Percentiles rank a stretch among this genome's conserved stretches.
Evolutionary conservation across 176 grass and related monocot species (phyloP).

Genomic region (Miscanthus lutarioriparius): DNA sequence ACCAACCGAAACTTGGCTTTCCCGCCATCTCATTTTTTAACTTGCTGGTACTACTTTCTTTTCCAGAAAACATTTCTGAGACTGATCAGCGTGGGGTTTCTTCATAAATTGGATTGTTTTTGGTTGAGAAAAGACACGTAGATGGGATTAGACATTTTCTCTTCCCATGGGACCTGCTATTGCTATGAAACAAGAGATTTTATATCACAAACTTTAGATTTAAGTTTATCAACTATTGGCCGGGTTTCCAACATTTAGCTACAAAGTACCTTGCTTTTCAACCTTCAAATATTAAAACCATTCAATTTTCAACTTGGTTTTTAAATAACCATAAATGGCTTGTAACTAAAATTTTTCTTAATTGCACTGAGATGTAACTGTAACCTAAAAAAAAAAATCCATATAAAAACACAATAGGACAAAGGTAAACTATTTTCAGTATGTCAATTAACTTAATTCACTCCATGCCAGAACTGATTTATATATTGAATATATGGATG

Average conservation of each 20-base stretch:
- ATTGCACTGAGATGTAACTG: neutral
- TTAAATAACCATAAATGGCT: neutral
- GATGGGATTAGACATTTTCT: neutral
- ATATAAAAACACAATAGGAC: neutral
- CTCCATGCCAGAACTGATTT: too few relatives aligned
- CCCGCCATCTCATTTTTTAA: conserved; percentile 41
- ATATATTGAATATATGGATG: too few relatives aligned
- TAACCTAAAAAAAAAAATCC: neutral
- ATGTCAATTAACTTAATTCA: neutral
- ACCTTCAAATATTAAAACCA: neutral
- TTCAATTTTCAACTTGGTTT: neutral
- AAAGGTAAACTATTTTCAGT: neutral
- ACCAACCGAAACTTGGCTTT: conserved; percentile 59
- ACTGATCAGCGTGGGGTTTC: neutral
- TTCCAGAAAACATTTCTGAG: neutral
- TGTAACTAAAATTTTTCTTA: neutral
- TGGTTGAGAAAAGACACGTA: neutral
- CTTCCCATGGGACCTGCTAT: neutral
- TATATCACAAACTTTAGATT: neutral
- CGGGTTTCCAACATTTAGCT: neutral
- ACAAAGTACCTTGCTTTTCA: neutral
- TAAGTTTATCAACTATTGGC: neutral
- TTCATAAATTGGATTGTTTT: neutral
- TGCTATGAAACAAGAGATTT: neutral
- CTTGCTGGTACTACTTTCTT: neutral